Base-by-base conservation (phyloP, 352 stramenopile species). In the Phytopythium montanum region DNA sequence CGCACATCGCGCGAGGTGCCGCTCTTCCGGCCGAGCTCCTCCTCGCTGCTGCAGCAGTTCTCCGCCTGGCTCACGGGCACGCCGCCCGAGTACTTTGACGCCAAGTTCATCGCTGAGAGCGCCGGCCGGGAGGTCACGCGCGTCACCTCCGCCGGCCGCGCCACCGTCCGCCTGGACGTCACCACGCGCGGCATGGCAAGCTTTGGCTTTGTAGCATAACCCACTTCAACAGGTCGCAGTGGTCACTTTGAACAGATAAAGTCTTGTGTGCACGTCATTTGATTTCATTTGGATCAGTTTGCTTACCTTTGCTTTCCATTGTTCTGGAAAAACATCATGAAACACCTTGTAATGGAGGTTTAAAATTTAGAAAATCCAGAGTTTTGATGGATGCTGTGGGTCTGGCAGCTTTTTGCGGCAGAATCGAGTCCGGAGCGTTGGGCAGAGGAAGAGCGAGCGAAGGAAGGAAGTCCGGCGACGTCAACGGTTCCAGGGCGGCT, bases 31-130 rank as follows among this genome's bases (percentile, higher is more conserved):
- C 94, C 94, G 13, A 60, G 97, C 23, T 96, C 85, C 19, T 92
- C 85, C 12, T 97, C 83, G 2, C 56, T 72, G 29, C 70, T 97
- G 28, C 90, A 97, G 56, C 80, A 96, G 54, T 89, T 97, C 60
- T 73, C 90, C 5, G 88, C 89, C 48, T 97, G 87, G 87, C 57
- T 98, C 45, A 86, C 75, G 10, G 93, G 85, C 4, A 91, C 90
- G 1, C 84, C 81, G 29, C 88, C 91, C 26, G 93, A 89, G 70
- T 98, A 97, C 70, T 97, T 94, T 50, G 82, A 93, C 62, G 75
- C 81, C 16, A 91, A 87, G 48, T 94, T 94, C 59, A 62, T 93
- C 41, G 67, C 85, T 3, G 72, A 92, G 62, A 86, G 75, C 52
- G 68, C 85, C 38, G 85, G 83, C 3, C 77, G 84, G 10, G 83